Conservation (phyloP, 805 yeast species). For the Kazachstania africana region DNA sequence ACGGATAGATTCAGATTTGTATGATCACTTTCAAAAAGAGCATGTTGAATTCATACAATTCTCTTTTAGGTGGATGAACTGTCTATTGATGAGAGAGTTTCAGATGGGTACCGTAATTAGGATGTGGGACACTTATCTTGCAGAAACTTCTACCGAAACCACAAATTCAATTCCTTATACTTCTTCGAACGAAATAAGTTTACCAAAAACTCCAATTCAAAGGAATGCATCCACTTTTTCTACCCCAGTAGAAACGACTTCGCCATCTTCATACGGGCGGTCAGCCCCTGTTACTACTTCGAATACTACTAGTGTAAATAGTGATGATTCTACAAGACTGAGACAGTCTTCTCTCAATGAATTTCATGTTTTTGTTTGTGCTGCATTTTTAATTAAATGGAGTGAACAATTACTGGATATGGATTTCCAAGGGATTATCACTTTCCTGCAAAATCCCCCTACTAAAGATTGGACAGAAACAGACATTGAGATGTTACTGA, state of each 20-base stretch:
- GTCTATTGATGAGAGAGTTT: constrained; percentile 88
- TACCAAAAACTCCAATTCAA: constrained; percentile 18
- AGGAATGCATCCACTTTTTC: constrained; percentile 10
- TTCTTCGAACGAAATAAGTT: constrained; percentile 7
- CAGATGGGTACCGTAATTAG: constrained; percentile 67
- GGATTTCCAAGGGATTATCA: constrained; percentile 92
- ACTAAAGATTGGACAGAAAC: constrained; percentile 76
- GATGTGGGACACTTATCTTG: constrained; percentile 95
- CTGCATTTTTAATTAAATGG: constrained; percentile 89
- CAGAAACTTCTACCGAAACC: constrained; percentile 43
- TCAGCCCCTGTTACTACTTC: neutral
- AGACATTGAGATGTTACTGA: constrained; percentile 80
- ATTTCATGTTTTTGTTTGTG: constrained; percentile 94
- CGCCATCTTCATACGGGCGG: constrained; percentile 2
- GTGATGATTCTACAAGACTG: constrained; percentile 8
- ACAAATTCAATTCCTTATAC: constrained; percentile 1
- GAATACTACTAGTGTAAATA: constrained; percentile 4
- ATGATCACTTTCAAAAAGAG: constrained; percentile 64
- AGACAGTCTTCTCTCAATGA: constrained; percentile 42
- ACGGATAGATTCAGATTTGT: constrained; percentile 66
- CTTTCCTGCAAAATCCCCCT: constrained; percentile 84
- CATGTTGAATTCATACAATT: constrained; percentile 92
- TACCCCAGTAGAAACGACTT: constrained; percentile 6
- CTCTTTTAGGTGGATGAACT: constrained; percentile 97
- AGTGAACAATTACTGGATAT: constrained; percentile 61